phyloP scores from a whole-genome alignment of 129 eudicot species.

The Flaveria robusta region DNA sequence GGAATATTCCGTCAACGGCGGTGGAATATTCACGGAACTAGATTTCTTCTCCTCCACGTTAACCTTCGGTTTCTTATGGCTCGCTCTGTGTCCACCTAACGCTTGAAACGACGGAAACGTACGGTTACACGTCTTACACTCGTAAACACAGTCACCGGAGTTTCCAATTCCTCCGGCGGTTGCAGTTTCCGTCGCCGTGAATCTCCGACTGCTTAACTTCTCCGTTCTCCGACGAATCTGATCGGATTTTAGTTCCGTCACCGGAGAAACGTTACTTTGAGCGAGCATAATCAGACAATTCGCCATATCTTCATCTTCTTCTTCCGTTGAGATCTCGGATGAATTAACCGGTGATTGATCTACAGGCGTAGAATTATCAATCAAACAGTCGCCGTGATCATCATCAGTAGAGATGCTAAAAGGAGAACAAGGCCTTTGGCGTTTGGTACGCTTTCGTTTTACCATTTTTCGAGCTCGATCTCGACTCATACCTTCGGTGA shows the following conservation, averaged over 20 bases:
- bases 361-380: slow-evolving; percentile 12
- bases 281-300: slow-evolving; percentile 77
- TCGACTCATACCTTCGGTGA: slow-evolving; percentile 28
- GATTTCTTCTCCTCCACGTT: slow-evolving; percentile 31
- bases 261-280: slow-evolving; percentile 39
- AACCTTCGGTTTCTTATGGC: slow-evolving; percentile 76
- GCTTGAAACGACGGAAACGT: slow-evolving; percentile 92
- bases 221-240: slow-evolving; percentile 29
- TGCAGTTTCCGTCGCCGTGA: slow-evolving; percentile 24
- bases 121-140: slow-evolving; percentile 84
- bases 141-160: slow-evolving; percentile 38
- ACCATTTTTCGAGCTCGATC: slow-evolving; percentile 38
- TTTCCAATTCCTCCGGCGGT: too few relatives aligned
- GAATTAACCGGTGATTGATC: slow-evolving; percentile 40
- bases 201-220: slow-evolving; percentile 37
- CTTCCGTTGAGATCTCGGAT: slow-evolving; percentile 43
- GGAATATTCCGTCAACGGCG: slow-evolving; percentile 22
- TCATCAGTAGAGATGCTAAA: neutral
- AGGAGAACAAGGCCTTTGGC: slow-evolving; percentile 46
- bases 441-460: slow-evolving; percentile 70
- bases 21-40: slow-evolving; percentile 4
- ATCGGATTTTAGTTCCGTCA: neutral
- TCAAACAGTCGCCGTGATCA: slow-evolving; percentile 21
- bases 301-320: slow-evolving; percentile 77
- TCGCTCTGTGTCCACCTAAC: slow-evolving; percentile 86